Percentiles rank a stretch among this genome's conserved stretches.
phyloP scores from a whole-genome alignment of 2,329 filamentous ascomycete species.

The Aspergillus candidus region DNA sequence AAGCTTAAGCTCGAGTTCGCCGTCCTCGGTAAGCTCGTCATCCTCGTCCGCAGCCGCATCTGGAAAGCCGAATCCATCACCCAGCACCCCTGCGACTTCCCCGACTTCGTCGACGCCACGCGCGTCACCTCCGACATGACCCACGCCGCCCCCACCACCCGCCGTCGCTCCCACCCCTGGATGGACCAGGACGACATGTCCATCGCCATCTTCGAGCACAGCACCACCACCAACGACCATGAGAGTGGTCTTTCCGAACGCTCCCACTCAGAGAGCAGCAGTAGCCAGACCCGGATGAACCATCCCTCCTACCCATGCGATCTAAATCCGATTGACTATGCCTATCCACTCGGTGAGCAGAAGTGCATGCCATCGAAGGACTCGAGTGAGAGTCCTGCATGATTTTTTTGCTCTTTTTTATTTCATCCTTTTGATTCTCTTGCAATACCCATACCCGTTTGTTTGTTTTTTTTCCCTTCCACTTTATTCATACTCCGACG shows the following conservation, averaged over 20 bases:
- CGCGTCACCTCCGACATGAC: slow-evolving; percentile 40
- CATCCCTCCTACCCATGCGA: slow-evolving; percentile 3
- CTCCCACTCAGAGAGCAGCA: slow-evolving; percentile 26
- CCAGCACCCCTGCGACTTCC: slow-evolving; percentile 22
- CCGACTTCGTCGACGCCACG: slow-evolving; percentile 42
- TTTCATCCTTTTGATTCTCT: background rate
- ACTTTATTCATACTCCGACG: background rate
- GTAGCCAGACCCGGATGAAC: slow-evolving; percentile 16
- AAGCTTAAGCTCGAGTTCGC: slow-evolving; percentile 48
- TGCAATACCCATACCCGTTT: no score
- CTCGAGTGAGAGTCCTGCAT: background rate
- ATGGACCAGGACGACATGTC: slow-evolving; percentile 34
- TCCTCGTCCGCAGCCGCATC: slow-evolving; percentile 34
- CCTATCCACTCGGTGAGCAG: slow-evolving; percentile 9
- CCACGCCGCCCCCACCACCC: slow-evolving; percentile 25
- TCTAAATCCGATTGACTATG: slow-evolving; percentile 20
- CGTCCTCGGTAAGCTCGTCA: slow-evolving; percentile 41
- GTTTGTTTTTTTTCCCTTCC: no score
- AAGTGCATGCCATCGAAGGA: background rate
- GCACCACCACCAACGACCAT: slow-evolving; percentile 8
- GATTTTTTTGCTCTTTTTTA: background rate
- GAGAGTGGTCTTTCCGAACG: slow-evolving; percentile 20
- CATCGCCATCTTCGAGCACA: slow-evolving; percentile 36
- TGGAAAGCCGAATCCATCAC: slow-evolving; percentile 34
- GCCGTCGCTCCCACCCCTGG: slow-evolving; percentile 22